Percentiles rank a stretch among this genome's conserved stretches.
Conservation (phyloP, 1,139 yeast genomes). For the Suhomyces maxii region DNA sequence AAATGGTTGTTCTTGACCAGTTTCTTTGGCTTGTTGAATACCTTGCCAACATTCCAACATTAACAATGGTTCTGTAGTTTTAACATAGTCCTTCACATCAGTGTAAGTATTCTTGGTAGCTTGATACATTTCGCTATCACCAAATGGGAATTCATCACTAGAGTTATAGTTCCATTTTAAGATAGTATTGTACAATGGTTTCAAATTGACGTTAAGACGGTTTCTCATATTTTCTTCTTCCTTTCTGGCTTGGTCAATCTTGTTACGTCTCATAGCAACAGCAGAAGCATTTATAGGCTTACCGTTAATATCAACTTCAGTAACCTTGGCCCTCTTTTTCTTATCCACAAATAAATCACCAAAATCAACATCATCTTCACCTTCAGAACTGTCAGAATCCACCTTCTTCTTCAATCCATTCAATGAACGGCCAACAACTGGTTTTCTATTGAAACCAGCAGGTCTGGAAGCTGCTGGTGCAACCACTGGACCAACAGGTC, state of each 20-base stretch:
- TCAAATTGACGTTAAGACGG: slow-evolving; percentile 75
- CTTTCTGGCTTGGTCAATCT: slow-evolving; percentile 45
- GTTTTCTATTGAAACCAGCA: slow-evolving; percentile 68
- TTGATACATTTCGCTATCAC: slow-evolving; percentile 40
- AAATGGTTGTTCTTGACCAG: slow-evolving; percentile 66
- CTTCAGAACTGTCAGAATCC: slow-evolving; percentile 36
- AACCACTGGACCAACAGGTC: slow-evolving; percentile 29
- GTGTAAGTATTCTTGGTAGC: slow-evolving; percentile 45
- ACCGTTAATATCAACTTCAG: slow-evolving; percentile 42
- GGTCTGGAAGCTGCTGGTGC: slow-evolving; percentile 76
- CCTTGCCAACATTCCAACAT: slow-evolving; percentile 95
- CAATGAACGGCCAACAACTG: slow-evolving; percentile 37
- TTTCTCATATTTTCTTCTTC: slow-evolving; percentile 80
- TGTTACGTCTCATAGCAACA: slow-evolving; percentile 10
- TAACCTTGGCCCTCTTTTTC: slow-evolving; percentile 35
- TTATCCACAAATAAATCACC: slow-evolving; percentile 45
- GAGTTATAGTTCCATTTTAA: slow-evolving; percentile 77
- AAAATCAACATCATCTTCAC: slow-evolving; percentile 37
- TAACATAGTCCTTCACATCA: slow-evolving; percentile 62
- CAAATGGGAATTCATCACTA: slow-evolving; percentile 56
- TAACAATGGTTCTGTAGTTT: slow-evolving; percentile 73
- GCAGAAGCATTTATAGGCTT: slow-evolving; percentile 27
- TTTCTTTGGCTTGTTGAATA: slow-evolving; percentile 68
- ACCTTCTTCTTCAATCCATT: slow-evolving; percentile 31
- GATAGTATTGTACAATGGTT: slow-evolving; percentile 69